Base-by-base conservation (phyloP, 1,284 basidiomycete genomes). In the Apiotrichum gracile region DNA sequence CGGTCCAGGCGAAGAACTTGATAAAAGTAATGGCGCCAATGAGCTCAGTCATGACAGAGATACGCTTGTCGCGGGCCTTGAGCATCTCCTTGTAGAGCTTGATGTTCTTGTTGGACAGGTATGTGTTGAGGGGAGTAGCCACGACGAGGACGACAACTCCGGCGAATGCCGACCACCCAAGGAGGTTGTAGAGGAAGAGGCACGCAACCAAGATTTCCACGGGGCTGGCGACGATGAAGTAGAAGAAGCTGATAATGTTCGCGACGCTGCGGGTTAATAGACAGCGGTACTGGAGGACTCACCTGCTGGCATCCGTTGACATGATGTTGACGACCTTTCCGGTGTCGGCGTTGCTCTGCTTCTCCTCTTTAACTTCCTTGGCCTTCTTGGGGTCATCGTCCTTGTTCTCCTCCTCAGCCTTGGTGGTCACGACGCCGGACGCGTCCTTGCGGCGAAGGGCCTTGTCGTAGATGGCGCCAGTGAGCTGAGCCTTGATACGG, bases 21-120 rank as follows among this genome's bases (percentile, higher is more conserved):
- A 66, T 64, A 38, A 66, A 68, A 27, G 67, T 68, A 50, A 73
- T 73, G 4, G 85, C 83, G 31, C 82, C 78, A 50, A 93, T 86
- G 17, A 97, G 78, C 72, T 97, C 92, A 55, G 86, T 92, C 63
- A 96, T 74, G 17, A 90, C 85, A 0, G 79, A 81, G 83, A 96
- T 92, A 2, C 92, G 81, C 66, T 84, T 85, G 67, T 97, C 92
- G 10, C 88, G 79, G 0, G 89, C 84, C 12, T 82, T 79, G 39
- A 86, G 76, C 24, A 88, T 71, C 9, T 83, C 83, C 69, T 87
- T 87, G 56, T 86, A 83, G 54, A 92, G 89, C 47, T 77, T 79
- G 52, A 90, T 78, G 60, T 84, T 82, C 5, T 86, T 80, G 53
- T 69, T 70, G 22, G 71, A 71, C 42, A 74, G 54, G 45, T 62